Evolutionary conservation across 306 rosid genomes (phyloP).

Genomic region (Glycine tomentella): DNA sequence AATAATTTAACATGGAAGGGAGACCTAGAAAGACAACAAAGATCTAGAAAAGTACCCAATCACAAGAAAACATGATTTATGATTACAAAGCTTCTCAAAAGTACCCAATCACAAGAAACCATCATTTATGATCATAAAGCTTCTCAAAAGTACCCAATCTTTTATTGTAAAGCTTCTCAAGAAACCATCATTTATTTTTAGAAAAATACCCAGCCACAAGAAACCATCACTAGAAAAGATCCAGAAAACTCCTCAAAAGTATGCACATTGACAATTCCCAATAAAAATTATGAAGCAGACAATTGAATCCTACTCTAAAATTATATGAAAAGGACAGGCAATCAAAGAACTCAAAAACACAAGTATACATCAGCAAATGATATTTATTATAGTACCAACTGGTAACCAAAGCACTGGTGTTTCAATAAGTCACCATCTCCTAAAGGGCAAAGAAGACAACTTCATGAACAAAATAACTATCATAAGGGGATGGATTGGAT

Average conservation of each 20-base stretch:
- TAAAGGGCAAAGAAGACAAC: background rate
- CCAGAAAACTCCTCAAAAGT: background rate
- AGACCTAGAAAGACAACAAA: background rate
- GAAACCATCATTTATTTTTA: no score
- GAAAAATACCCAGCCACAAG: no score
- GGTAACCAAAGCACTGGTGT: background rate
- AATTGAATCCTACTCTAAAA: background rate
- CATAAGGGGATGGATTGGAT: background rate
- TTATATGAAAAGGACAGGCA: background rate
- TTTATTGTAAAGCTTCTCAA: no score
- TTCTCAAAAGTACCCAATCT: no score
- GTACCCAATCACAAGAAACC: no score
- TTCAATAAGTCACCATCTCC: background rate
- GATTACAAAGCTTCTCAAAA: background rate
- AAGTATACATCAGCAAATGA: background rate
- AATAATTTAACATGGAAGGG: background rate
- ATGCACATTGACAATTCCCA: background rate
- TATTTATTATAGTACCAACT: background rate
- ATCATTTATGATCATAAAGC: no score
- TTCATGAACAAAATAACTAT: background rate
- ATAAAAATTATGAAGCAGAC: constrained; percentile 1
- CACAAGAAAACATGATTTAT: background rate
- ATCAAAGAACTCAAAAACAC: background rate
- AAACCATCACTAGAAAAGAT: no score
- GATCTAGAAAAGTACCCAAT: constrained; percentile 5